phyloP scores from a whole-genome alignment of 2,329 filamentous ascomycete species.

The Cadophora sp. region DNA sequence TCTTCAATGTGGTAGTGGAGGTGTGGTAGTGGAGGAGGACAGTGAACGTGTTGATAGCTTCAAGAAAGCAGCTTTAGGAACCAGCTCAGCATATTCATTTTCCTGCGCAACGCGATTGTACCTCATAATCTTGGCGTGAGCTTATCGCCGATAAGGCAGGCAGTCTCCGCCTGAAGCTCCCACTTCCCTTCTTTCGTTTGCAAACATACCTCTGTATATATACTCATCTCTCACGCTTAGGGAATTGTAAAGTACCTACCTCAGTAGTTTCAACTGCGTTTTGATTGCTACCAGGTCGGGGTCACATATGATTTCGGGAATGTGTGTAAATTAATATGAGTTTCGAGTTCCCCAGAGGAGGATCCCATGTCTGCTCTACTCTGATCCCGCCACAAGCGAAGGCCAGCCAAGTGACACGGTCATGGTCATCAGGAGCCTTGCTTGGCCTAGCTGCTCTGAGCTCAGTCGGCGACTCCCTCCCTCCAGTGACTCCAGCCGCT shows the following conservation, averaged over 20 bases:
- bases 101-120: neutral
- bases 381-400: neutral
- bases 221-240: too few relatives aligned
- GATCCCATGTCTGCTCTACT: too few relatives aligned
- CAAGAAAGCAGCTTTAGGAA: too few relatives aligned
- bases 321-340: too few relatives aligned
- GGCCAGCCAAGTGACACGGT: slow-evolving; percentile 1
- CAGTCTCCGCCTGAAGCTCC: too few relatives aligned
- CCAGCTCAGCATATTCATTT: neutral
- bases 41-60: neutral
- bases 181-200: too few relatives aligned
- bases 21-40: neutral
- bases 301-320: too few relatives aligned
- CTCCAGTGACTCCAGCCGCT: neutral
- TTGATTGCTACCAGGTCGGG: too few relatives aligned
- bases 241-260: neutral
- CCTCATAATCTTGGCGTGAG: slow-evolving; percentile 5
- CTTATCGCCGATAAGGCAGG: slow-evolving; percentile 19
- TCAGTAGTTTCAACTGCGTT: too few relatives aligned
- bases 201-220: too few relatives aligned
- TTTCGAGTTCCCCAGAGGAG: too few relatives aligned
- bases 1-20: neutral
- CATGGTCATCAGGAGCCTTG: neutral
- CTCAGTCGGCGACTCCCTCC: neutral
- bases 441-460: neutral